Evolutionary conservation across 257 asterid species (phyloP), one percentile per base, ranked within the genome.

Genomic region (Solanum arcanum): DNA sequence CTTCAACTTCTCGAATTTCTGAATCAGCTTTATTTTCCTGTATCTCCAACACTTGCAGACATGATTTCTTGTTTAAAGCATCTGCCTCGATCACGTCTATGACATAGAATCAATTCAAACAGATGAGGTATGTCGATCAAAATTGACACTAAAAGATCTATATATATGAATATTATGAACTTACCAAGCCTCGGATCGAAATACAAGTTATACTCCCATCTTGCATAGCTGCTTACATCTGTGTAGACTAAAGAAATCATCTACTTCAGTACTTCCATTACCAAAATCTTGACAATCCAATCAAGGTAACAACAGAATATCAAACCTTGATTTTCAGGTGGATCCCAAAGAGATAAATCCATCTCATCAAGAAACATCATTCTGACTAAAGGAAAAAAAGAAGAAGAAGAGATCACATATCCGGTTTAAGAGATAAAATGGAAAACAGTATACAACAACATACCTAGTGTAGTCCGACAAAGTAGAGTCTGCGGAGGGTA

Each of bases 51-150:
- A 87, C 89, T 87, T 87, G 52, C 49, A 21, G 18, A 66, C 89
- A 80, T 15, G 86, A 87, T 64, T 66, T 80, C 73, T 29, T 23
- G 16, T 87, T 87, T 70, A 80, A 39, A 21, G 56, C 86, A 20
- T 64, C 86, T 44, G 82, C 82, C 74, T 87, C 83, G 52, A 87
- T 78, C 86, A 87, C 82, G 13, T 87, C 89, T 87, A 64, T 60
- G 75, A 27, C 72, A 33, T 25, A 9, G 35, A 47, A 86, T 37
- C 29, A 39, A 76, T 44, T 16, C 41, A 44, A 47, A 84, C 3
- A 84, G 60, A 62, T 35, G 35, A 66, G 47, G 49, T 49, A 31
- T 14, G 62, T 42, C 62, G 6, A 8, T 41, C 62, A 77, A 77
- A 77, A 31, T 8, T 31, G 37, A 13, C n/a, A 42, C 10, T 13